Base-by-base conservation (phyloP, 23 red algal genomes). In the Agarophyton chilense region DNA sequence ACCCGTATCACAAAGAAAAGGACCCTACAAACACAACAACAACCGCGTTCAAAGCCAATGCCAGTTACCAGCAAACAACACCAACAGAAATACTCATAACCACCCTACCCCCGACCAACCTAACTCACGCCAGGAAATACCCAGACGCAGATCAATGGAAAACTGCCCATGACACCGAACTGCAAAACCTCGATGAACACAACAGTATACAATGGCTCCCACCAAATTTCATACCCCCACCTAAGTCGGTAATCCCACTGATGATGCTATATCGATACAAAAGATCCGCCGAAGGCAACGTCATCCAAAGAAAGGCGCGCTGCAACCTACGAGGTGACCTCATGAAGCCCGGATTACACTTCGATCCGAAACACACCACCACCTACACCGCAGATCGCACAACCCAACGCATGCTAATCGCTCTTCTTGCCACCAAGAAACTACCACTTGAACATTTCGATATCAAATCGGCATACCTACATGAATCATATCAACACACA, bases 311-410 rank as follows among this genome's bases (percentile, higher is more conserved):
- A 26, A 67, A 42, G 28, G 56, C 80, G 0, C 4, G 80, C 1
- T 84, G 55, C 36, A 45, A 52, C 9, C 38, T 84, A 8, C 16
- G 80, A 2, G 80, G 57, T 24, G 80, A 70, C 61, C 18, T 65
- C 2, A 84, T 68, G 80, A 25, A 49, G n/a, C 56, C 56, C n/a
- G 24, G 57, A 2, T 21, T 70, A 53, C 80, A 44, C 38, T 84
- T 38, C 10, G 40, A 84, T 36, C 80, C 56, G 8, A 67, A 10
- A 8, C 54, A 84, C 41, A 68, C 80, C 2, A 53, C 80, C 41
- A 53, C 80, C 2, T 18, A 53, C 46, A 80, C 50, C 26, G 76
- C 76, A 28, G 47, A 53, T 57, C 2, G 50, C 2, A 58, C 47
- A 21, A 58, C 76, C 1, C 42, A 51, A 45, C 21, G 76, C 19